phyloP scores from a whole-genome alignment of 768 basidiomycete species.

The Suillus alpinus region DNA sequence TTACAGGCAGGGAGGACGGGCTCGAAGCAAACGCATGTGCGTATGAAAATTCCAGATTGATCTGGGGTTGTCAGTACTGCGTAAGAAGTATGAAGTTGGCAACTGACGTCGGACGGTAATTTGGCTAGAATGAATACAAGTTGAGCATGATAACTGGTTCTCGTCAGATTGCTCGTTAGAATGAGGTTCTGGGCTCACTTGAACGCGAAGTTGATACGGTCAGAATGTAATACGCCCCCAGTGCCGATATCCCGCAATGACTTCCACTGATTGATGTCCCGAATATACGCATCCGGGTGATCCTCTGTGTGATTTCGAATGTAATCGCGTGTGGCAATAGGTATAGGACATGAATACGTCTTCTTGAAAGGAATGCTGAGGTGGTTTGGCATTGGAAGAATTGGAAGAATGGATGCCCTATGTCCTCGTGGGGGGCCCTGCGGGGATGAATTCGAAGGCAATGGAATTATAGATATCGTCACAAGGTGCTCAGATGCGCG shows the following conservation, averaged over 20 bases:
- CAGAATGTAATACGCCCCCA: constrained; percentile 50
- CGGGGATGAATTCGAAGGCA: neutral
- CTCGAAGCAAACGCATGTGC: constrained; percentile 58
- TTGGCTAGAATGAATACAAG: constrained; percentile 81
- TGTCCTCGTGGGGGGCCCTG: neutral
- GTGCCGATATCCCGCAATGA: constrained; percentile 54
- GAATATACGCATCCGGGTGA: constrained; percentile 82
- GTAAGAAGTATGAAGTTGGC: constrained; percentile 13
- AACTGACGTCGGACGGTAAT: constrained; percentile 70
- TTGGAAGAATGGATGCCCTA: neutral
- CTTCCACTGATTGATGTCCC: constrained; percentile 74
- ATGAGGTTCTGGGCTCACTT: constrained; percentile 45
- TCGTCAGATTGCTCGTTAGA: constrained; percentile 7
- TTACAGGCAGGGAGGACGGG: constrained; percentile 51
- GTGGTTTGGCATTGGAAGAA: constrained; percentile 70
- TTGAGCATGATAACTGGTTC: constrained; percentile 84
- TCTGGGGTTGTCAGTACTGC: constrained; percentile 38
- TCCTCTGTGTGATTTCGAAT: constrained; percentile 65
- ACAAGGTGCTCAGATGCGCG: too few species aligned
- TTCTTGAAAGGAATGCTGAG: constrained; percentile 74
- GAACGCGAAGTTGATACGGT: constrained; percentile 49
- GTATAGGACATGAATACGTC: constrained; percentile 55
- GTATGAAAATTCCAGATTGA: constrained; percentile 71
- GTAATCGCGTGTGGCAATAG: constrained; percentile 56
- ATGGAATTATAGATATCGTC: neutral